Evolutionary conservation across 1,284 basidiomycete species (phyloP).

Genomic region (Cryptococcus floricola): DNA sequence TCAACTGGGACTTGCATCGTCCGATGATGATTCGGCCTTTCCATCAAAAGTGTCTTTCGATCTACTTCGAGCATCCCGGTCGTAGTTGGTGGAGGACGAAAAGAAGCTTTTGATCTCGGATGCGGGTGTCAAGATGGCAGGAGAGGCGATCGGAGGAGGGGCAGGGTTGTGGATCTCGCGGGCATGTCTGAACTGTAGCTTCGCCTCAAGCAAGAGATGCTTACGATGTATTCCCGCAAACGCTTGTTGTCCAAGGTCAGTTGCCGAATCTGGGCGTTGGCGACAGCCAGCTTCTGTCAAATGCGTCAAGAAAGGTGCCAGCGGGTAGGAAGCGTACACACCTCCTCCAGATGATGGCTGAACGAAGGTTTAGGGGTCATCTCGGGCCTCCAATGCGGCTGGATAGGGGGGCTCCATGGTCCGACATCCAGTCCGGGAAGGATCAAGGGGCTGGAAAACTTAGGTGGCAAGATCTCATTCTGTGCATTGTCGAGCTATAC

Average conservation of each 20-base stretch:
- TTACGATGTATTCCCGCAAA: conserved; percentile 18
- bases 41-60: no score
- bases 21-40: no score
- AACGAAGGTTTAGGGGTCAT: not conserved
- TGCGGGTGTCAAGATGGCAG: not conserved
- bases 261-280: conserved; percentile 20
- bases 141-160: not conserved
- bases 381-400: not conserved
- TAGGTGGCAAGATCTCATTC: not conserved
- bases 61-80: no score
- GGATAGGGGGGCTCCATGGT: conserved; percentile 26
- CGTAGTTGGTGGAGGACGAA: not conserved
- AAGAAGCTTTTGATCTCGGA: not conserved
- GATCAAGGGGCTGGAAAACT: conserved; percentile 12
- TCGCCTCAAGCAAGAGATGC: not conserved
- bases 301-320: not conserved
- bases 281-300: conserved; percentile 18
- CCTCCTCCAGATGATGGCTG: conserved; percentile 16
- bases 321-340: conserved; percentile 4
- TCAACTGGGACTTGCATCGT: no score
- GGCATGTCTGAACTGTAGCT: not conserved
- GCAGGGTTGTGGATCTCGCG: not conserved
- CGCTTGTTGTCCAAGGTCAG: conserved; percentile 31
- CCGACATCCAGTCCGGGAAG: conserved; percentile 17
- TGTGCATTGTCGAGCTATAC: not conserved